Evolutionary conservation across 352 stramenopile genomes (phyloP), one percentile per base, ranked within the genome.

Genomic region (Globisporangium middletonii): DNA sequence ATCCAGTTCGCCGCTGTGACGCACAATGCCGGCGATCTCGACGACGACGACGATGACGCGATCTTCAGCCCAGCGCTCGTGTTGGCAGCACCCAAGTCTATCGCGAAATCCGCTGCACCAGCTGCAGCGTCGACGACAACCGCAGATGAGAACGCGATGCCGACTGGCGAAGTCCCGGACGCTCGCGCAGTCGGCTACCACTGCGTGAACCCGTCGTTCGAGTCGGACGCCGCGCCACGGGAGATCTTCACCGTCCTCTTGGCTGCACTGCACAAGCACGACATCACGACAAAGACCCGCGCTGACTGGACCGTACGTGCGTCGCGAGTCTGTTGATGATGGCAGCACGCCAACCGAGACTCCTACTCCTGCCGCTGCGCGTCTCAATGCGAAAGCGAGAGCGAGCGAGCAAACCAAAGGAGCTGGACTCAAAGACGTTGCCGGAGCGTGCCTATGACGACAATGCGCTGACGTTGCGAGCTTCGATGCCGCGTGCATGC

Each of bases 161-260:
- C 73, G 15, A 79, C 49, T 62, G 75, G 68, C 59, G 72, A 84
- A 42, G 71, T 90, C 1, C 80, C 80, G 0, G 69, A 83, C 50
- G 75, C 71, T 12, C 37, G 37, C n/a, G 70, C 73, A 4, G 73
- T 83, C 13, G 63, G 57, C 18, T 90, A 83, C 52, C 74, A 66
- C 50, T 67, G 79, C 57, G 78, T 91, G 35, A 91, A 91, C 63
- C 80, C 78, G 42, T 82, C 67, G 66, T 91, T 91, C 50, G 80
- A 91, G 69, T 91, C 80, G 1, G 65, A 67, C n/a, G 68, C 75
- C n/a, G 19, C 63, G 33, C 55, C 77, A 8, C 47, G 62, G 4
- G 65, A 76, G 18, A 79, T 87, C 50, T 85, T 84, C 38, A 61
- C 61, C 12, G 64, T 65, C n/a, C 70, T 88, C n/a, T 67, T 86